Base-by-base conservation (phyloP, 148 eudicot genomes). In the Rhododendron molle region DNA sequence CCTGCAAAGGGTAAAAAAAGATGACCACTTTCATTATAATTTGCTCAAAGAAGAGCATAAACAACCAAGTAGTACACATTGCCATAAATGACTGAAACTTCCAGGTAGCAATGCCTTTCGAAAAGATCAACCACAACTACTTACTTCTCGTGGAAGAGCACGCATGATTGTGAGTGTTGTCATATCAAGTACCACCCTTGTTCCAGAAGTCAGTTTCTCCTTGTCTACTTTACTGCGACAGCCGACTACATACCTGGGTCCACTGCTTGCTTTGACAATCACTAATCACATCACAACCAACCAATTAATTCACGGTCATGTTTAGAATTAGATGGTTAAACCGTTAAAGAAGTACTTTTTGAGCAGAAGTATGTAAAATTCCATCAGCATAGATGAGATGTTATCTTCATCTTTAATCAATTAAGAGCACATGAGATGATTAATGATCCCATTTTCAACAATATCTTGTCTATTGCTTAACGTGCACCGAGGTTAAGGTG, bases 201-300 rank as follows among this genome's bases (percentile, higher is more conserved):
- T 97, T 43, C 98, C 99, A 16, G 98, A 88, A 82, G 96, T 94
- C 46, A 97, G 91, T 87, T 97, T 97, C 73, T 95, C 99, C 89
- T 96, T 97, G 89, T 97, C 99, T 85, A 97, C 99, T 90, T 97
- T 97, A 90, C 86, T 97, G 56, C 99, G 95, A 72, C 99, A 97
- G 20, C 99, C 99, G 74, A 97, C 99, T 78, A 97, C 98, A 88
- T 97, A 97, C 87, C 99, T 92, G 36, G 99, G 99, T 49, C 99
- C 99, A 85, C 98, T 96, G 80, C 99, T 96, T 60, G 99, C 98
- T 91, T 95, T 97, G 73, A 97, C 99, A 89, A 97, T 97, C 89
- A 93, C 94, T 93, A 84, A 67, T 67, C 32, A 54, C 40, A 81
- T 32, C 7, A 2, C 26, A 38, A 12, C 34, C 44, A 85, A 71